Evolutionary conservation across 192 early-diverging fungal genomes (phyloP).

Genomic region (Linnemannia exigua): DNA sequence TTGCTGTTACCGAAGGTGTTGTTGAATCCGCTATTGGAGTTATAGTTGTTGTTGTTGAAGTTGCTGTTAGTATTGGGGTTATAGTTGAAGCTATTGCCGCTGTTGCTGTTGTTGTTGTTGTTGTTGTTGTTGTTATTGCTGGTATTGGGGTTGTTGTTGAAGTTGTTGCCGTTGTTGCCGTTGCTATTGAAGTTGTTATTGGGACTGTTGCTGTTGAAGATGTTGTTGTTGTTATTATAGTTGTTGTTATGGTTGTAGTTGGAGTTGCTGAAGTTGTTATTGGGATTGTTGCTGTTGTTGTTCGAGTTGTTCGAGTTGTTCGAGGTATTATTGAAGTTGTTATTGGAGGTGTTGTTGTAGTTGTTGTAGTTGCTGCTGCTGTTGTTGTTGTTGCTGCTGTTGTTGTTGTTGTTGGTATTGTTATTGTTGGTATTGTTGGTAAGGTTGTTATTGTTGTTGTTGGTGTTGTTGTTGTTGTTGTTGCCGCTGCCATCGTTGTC

Average conservation of each 20-base stretch:
- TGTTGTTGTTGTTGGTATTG: not conserved
- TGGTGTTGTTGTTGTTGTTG: not conserved
- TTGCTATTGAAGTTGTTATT: not conserved
- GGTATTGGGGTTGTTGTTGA: not conserved
- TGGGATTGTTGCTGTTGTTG: not conserved
- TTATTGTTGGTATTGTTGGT: not conserved
- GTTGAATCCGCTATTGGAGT: no score
- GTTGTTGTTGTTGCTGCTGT: not conserved
- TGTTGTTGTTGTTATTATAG: not conserved
- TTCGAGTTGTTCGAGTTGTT: not conserved
- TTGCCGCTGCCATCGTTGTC: not conserved
- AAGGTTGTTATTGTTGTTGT: not conserved
- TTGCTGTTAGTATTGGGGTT: not conserved
- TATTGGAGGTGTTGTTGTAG: conserved; percentile 3
- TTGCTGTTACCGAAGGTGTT: not conserved
- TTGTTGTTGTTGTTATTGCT: not conserved
- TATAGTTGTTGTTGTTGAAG: not conserved
- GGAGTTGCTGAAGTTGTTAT: not conserved
- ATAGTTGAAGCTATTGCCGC: not conserved
- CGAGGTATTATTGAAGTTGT: not conserved
- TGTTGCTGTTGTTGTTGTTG: not conserved
- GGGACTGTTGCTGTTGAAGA: not conserved
- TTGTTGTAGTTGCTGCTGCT: not conserved
- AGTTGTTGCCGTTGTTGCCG: not conserved
- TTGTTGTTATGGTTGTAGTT: not conserved